Base-by-base conservation (phyloP, 257 asterid species). In the Voacanga thouarsii region DNA sequence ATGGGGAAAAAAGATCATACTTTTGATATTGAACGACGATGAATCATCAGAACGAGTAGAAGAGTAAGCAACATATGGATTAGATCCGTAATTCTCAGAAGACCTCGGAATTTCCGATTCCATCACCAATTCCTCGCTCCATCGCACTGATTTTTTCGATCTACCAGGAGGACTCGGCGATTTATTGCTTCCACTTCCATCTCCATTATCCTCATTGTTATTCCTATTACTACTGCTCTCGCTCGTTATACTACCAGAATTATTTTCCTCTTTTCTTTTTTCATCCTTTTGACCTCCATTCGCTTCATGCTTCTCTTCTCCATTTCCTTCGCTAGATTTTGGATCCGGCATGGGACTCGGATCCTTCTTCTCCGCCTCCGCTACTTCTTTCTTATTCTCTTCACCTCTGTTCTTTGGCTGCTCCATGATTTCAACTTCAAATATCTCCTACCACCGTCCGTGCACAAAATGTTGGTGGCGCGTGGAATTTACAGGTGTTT, bases 41-140 rank as follows among this genome's bases (percentile, higher is more conserved):
- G 92, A 63, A 83, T 87, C 79, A 65, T 78, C 61, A 50, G 87
- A 79, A 30, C 90, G 81, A 61, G 94, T 85, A 12, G 90, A 86
- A 66, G 97, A 51, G 86, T 89, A 83, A 85, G 89, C 83, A 26
- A 86, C 90, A 79, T 91, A 90, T 8, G 94, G 96, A 84, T 89
- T 87, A 79, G 94, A 83, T 82, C 92, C 96, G 66, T 76, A 88
- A 24, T 75, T 76, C 78, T 87, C 89, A 2, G 80, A 77, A 49
- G 68, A 82, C 83, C 86, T 87, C 71, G 89, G 92, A 49, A 79
- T 72, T 78, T 93, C 88, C 74, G 92, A 63, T 70, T 90, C 96
- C 86, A 82, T 83, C 75, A 89, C 97, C 90, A 94, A 85, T 64
- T 91, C 92, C 80, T 92, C 77, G 80, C 92, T 92, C 96, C 96